Evolutionary conservation across 164 flowering plant species (phyloP).

Genomic region (Chloranthus sessilifolius): DNA sequence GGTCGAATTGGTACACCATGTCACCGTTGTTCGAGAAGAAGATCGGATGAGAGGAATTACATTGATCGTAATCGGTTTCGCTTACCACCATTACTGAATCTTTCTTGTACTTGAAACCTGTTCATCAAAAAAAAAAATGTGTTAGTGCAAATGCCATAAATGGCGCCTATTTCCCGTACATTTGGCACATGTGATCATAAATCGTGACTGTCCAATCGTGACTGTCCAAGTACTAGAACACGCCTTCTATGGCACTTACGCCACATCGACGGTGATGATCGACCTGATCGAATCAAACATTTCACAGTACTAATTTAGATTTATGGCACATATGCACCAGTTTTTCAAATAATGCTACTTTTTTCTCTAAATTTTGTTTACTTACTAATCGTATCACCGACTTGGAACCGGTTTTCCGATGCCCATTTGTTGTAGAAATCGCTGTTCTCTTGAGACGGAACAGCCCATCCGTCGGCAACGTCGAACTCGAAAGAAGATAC

Average conservation of each 20-base stretch:
- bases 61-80: slow-evolving; percentile 39
- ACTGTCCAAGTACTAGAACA: too few relatives aligned
- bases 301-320: too few relatives aligned
- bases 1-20: slow-evolving; percentile 39
- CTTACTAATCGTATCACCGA: slow-evolving; percentile 52
- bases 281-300: too few relatives aligned
- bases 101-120: slow-evolving; percentile 59
- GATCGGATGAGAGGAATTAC: slow-evolving; percentile 47
- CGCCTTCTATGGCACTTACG: too few relatives aligned
- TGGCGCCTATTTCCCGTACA: too few relatives aligned
- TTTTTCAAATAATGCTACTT: too few relatives aligned
- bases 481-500: slow-evolving; percentile 34
- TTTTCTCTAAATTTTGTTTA: background rate
- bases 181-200: too few relatives aligned
- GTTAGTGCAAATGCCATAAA: too few relatives aligned
- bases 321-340: too few relatives aligned
- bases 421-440: slow-evolving; percentile 58
- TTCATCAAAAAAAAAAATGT: too few relatives aligned
- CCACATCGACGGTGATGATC: too few relatives aligned
- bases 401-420: slow-evolving; percentile 43
- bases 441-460: slow-evolving; percentile 40
- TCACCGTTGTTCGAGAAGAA: slow-evolving; percentile 56
- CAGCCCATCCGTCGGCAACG: slow-evolving; percentile 44
- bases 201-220: too few relatives aligned
- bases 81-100: slow-evolving; percentile 64